Base-by-base conservation (phyloP, 192 early-diverging fungal species). In the Coemansia sp. region DNA sequence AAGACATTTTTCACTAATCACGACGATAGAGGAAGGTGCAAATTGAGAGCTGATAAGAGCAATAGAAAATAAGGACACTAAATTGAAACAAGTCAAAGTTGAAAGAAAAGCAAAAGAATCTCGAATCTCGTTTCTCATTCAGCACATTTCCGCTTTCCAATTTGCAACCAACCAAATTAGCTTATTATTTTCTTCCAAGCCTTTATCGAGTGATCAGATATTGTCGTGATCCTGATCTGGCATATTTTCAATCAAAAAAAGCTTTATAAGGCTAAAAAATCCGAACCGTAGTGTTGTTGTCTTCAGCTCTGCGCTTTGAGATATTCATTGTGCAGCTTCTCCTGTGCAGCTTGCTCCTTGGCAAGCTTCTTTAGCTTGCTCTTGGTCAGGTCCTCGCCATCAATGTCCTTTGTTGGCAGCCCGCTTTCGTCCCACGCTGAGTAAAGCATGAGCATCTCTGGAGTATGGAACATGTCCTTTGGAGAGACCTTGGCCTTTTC, bases 261-360 rank as follows among this genome's bases (percentile, higher is more conserved):
- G 20, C 7, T 2, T 7, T 5, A 46, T 46, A 20, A n/a, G n/a
- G n/a, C n/a, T n/a, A n/a, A n/a, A n/a, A n/a, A n/a, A n/a, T n/a
- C n/a, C n/a, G n/a, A n/a, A n/a, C n/a, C n/a, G n/a, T n/a, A n/a
- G n/a, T 16, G n/a, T 46, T 1, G n/a, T n/a, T 46, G 21, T 1
- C 10, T 1, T 26, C 48, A 51, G 42, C 28, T 72, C 30, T 42
- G 58, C 4, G 68, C 64, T 55, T 77, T 63, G 29, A 92, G 80
- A 67, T 93, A 97, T 74, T 95, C 89, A 48, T 86, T 83, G 67
- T 99, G 93, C 28, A 99, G 81, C 83, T 96, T 96, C 48, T 82
- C 87, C 81, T 99, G 97, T 8, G 75, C 84, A 16, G 92, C 89
- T 68, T 86, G 89, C 74, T 92, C 90, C 85, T 97, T 96, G 57